Conservation (phyloP, 2,329 filamentous ascomycete genomes). For the Pseudogymnoascus sp. region DNA sequence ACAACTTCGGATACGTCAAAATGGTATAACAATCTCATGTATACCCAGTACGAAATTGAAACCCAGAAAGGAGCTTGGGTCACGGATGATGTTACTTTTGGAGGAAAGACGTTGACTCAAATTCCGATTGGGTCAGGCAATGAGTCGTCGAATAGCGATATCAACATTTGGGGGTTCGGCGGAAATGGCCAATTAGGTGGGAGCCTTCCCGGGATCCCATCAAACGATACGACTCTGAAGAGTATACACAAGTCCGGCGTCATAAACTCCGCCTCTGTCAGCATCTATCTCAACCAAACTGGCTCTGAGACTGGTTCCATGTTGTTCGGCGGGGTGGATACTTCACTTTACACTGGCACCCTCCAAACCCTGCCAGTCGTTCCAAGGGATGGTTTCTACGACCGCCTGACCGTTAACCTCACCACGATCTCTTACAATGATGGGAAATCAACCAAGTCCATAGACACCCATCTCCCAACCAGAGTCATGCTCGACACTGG, state of each 20-base stretch:
- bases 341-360: slow-evolving; percentile 50
- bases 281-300: slow-evolving; percentile 67
- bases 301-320: slow-evolving; percentile 57
- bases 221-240: slow-evolving; percentile 62
- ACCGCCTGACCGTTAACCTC: slow-evolving; percentile 61
- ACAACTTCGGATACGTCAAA: neutral
- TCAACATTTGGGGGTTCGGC: slow-evolving; percentile 72
- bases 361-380: slow-evolving; percentile 62
- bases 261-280: slow-evolving; percentile 63
- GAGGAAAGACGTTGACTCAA: slow-evolving; percentile 40
- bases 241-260: slow-evolving; percentile 51
- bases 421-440: slow-evolving; percentile 44
- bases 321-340: slow-evolving; percentile 68
- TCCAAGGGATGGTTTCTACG: slow-evolving; percentile 38
- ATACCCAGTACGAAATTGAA: neutral
- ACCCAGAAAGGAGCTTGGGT: slow-evolving; percentile 60
- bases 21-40: neutral
- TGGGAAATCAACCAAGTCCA: slow-evolving; percentile 34
- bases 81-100: slow-evolving; percentile 60
- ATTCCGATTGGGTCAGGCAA: slow-evolving; percentile 71
- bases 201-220: slow-evolving; percentile 32
- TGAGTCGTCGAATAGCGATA: slow-evolving; percentile 56
- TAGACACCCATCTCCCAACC: slow-evolving; percentile 41
- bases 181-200: slow-evolving; percentile 69
- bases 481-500: slow-evolving; percentile 62